Percentiles rank a stretch among this genome's conserved stretches.
These are phyloP conservation scores for Globisporangium splendens DNA, from an alignment of 352 stramenopile genomes.

Conservation along the genomic window DNA sequence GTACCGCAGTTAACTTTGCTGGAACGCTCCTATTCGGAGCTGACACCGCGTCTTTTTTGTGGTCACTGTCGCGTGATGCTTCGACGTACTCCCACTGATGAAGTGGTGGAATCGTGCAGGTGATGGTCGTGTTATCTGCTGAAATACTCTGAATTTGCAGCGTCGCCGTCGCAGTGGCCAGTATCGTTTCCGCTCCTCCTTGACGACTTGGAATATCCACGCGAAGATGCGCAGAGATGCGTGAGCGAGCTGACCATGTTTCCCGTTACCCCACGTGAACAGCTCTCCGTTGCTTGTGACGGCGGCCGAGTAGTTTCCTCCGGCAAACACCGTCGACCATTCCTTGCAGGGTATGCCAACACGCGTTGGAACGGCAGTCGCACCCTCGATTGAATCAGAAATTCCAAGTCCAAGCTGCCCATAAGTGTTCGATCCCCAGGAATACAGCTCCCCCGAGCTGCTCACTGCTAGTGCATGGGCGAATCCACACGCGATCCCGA, in stretches of 20 bases:
- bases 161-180: slow-evolving; percentile 12
- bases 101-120: slow-evolving; percentile 36
- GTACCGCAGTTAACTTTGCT: no score
- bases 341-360: slow-evolving; percentile 16
- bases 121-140: slow-evolving; percentile 17
- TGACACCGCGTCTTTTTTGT: neutral
- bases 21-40: neutral
- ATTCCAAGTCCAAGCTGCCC: slow-evolving; percentile 71
- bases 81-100: slow-evolving; percentile 31
- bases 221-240: slow-evolving; percentile 12
- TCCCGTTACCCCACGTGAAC: slow-evolving; percentile 55
- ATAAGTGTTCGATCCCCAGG: slow-evolving; percentile 81
- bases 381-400: slow-evolving; percentile 12
- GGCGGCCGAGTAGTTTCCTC: slow-evolving; percentile 57
- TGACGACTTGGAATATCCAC: slow-evolving; percentile 5
- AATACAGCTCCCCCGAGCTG: slow-evolving; percentile 42
- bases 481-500: slow-evolving; percentile 57
- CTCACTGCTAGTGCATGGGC: slow-evolving; percentile 68
- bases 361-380: slow-evolving; percentile 14
- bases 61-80: slow-evolving; percentile 5
- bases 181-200: slow-evolving; percentile 5
- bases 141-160: slow-evolving; percentile 26
- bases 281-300: slow-evolving; percentile 32
- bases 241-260: slow-evolving; percentile 53
- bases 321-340: slow-evolving; percentile 56